Conservation (phyloP, 192 early-diverging fungal species). For the Entrophospora sp. region DNA sequence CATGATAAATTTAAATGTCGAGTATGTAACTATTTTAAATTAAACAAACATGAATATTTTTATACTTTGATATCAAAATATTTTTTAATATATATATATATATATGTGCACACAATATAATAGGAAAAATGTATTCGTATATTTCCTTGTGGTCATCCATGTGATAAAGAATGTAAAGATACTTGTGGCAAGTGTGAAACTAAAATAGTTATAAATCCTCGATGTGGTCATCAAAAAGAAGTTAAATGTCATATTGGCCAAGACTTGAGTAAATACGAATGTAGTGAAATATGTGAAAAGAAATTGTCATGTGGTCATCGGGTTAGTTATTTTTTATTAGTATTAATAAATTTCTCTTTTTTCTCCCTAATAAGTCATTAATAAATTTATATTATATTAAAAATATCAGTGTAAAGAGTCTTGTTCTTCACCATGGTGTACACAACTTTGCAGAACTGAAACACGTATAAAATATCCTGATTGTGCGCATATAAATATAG, state of each 20-base stretch:
- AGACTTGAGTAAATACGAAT: not conserved
- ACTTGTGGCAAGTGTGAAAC: not conserved
- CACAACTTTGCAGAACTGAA: no score
- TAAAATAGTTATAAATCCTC: not conserved
- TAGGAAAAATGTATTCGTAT: conserved; percentile 2
- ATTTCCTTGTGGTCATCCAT: conserved; percentile 11
- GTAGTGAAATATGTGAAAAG: not conserved
- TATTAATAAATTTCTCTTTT: no score
- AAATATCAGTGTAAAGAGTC: no score
- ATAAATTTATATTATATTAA: no score
- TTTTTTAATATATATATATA: not conserved
- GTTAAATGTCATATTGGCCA: not conserved
- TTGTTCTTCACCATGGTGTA: no score
- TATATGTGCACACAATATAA: not conserved
- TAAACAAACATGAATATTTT: not conserved
- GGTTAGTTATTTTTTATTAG: no score
- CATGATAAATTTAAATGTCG: not conserved
- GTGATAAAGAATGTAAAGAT: not conserved
- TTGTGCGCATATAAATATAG: no score
- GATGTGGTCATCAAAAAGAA: conserved; percentile 6
- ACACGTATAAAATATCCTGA: no score
- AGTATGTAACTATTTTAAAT: not conserved
- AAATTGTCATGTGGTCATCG: conserved; percentile 1
- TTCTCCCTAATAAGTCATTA: no score
- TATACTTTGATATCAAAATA: not conserved